These are phyloP conservation scores for Tolypocladium nubicola DNA, from an alignment of 2,329 filamentous ascomycete species.

Conservation along the genomic window DNA sequence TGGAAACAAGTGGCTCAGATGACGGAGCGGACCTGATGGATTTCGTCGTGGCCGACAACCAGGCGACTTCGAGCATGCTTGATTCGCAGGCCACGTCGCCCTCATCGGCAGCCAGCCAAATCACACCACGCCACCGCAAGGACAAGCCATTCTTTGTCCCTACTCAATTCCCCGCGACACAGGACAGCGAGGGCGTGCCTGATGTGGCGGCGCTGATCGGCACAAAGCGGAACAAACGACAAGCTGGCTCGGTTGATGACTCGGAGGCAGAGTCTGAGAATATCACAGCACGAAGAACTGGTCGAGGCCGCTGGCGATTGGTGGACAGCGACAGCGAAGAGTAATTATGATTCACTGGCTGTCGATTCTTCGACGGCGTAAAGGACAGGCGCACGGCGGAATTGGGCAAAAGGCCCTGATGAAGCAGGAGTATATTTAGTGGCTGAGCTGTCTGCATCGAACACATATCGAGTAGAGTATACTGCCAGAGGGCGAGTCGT, in stretches of 20 bases:
- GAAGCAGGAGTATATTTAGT: constrained; percentile 2
- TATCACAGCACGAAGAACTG: constrained; percentile 6
- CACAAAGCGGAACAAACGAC: constrained; percentile 1
- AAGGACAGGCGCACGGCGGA: background rate
- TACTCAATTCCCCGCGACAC: constrained; percentile 25
- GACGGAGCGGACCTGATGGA: constrained; percentile 39
- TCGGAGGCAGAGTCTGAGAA: constrained; percentile 11
- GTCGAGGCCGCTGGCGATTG: constrained; percentile 16
- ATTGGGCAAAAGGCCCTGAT: background rate
- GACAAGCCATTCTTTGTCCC: constrained; percentile 26
- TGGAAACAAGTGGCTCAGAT: constrained; percentile 36
- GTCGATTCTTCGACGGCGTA: background rate
- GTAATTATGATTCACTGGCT: background rate
- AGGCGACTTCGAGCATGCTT: constrained; percentile 23
- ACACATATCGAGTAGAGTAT: background rate
- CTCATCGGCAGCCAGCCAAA: constrained; percentile 9
- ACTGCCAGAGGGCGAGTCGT: background rate
- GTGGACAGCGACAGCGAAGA: constrained; percentile 20
- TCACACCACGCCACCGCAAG: constrained; percentile 5
- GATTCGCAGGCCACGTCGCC: constrained; percentile 19
- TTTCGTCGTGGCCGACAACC: constrained; percentile 46
- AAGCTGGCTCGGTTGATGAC: background rate
- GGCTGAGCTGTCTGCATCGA: constrained; percentile 7
- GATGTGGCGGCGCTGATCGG: constrained; percentile 20
- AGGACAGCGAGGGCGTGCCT: constrained; percentile 29